phyloP scores from a whole-genome alignment of 148 eudicot genomes.

The Rhododendron vialii region DNA sequence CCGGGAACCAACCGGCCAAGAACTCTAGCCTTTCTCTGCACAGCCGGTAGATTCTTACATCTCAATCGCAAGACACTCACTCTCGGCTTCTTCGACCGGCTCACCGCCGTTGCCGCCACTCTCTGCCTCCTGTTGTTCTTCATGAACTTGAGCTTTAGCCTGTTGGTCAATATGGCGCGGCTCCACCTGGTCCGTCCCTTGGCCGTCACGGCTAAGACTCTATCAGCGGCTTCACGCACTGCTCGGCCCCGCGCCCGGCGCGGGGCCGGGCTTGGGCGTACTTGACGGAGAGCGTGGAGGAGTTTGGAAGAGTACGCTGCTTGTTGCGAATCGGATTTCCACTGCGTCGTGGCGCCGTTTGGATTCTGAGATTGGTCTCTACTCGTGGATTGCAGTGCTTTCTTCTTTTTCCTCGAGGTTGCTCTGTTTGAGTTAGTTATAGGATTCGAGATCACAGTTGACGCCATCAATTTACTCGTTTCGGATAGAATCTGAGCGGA shows the following conservation, averaged over 20 bases:
- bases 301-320: slow-evolving; percentile 71
- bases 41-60: slow-evolving; percentile 50
- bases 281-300: slow-evolving; percentile 67
- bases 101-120: slow-evolving; percentile 7
- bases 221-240: slow-evolving; percentile 72
- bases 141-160: slow-evolving; percentile 67
- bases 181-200: slow-evolving; percentile 84
- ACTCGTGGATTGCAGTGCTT: slow-evolving; percentile 13
- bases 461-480: slow-evolving; percentile 22
- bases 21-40: slow-evolving; percentile 57
- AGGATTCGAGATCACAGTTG: slow-evolving; percentile 43
- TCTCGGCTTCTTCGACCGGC: slow-evolving; percentile 37
- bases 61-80: slow-evolving; percentile 44
- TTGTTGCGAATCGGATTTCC: slow-evolving; percentile 81
- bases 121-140: slow-evolving; percentile 36
- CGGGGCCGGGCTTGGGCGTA: slow-evolving; percentile 37
- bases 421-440: slow-evolving; percentile 38
- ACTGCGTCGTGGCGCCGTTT: slow-evolving; percentile 20
- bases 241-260: slow-evolving; percentile 41
- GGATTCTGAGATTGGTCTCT: slow-evolving; percentile 17
- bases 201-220: slow-evolving; percentile 70
- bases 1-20: slow-evolving; percentile 82
- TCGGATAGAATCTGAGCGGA: not conserved
- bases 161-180: slow-evolving; percentile 68
- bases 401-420: slow-evolving; percentile 29